Evolutionary conservation across 2,329 filamentous ascomycete species (phyloP), one percentile per base, ranked within the genome.

Genomic region (Aspergillus brunneoviolaceus): DNA sequence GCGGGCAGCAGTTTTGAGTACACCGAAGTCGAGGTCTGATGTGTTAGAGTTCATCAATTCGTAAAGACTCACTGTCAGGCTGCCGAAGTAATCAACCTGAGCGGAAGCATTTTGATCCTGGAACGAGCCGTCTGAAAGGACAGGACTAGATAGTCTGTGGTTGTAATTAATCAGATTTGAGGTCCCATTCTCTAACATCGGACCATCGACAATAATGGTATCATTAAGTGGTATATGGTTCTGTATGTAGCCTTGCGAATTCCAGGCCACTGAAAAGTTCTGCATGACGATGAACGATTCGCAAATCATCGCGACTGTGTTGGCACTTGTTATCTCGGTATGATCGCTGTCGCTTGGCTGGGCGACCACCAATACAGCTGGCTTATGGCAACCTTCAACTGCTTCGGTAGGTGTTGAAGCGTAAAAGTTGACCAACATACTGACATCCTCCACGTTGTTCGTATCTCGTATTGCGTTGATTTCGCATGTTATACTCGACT

Each of bases 181-280:
- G 4, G 65, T 61, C 2, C 55, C 62, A 10, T 68, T 68, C n/a
- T 63, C 58, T 19, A 62, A 60, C 33, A 68, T 64, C 5, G 31
- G 2, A 1, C 63, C 63, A 23, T 63, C 59, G 9, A 47, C 53
- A 9, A 66, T 52, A 2, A 51, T 35, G 51, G 56, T 64, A 5
- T 51, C 60, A 21, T 51, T 16, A 11, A 65, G 35, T 4, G 62
- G 33, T 19, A 51, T 11, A 14, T 54, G 57, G 35, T 51, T n/a
- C n/a, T 62, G 50, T 23, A 67, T 57, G 42, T 56, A 60, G 29
- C 65, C 62, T 5, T 57, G 53, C 1, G 58, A 51, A 23, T 66
- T 61, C 19, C 66, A 65, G 11, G 57, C 35, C 12, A 60, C 21
- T 3, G 60, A 35, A 31, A 63, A 66, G 31, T 64, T 60, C 14